Conservation (phyloP, 495 filamentous ascomycete genomes). For the Neurospora africana region DNA sequence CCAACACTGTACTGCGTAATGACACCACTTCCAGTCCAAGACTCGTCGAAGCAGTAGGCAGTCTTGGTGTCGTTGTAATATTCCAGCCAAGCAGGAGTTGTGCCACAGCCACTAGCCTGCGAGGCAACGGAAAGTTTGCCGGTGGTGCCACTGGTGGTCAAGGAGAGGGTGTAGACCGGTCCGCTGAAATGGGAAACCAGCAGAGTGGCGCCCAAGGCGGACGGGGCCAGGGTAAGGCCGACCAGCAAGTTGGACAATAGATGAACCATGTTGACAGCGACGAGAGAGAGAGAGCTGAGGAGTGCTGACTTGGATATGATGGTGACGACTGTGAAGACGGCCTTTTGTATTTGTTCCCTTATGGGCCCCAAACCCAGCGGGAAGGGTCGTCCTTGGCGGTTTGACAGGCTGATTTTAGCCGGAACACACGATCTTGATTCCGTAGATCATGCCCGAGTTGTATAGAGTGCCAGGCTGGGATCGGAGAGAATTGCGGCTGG, state of each 20-base stretch:
- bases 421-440: neutral
- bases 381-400: neutral
- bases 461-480: neutral
- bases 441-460: neutral
- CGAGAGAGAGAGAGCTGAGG: neutral
- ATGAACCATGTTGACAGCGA: neutral
- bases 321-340: neutral
- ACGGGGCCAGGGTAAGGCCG: slow-evolving; percentile 12
- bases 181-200: slow-evolving; percentile 36
- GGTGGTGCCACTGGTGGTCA: slow-evolving; percentile 12
- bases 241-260: slow-evolving; percentile 4
- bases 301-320: neutral
- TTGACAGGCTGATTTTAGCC: neutral
- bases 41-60: slow-evolving; percentile 54
- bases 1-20: slow-evolving; percentile 33
- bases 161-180: slow-evolving; percentile 28
- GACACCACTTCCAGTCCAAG: slow-evolving; percentile 26
- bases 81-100: slow-evolving; percentile 46
- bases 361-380: neutral
- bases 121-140: slow-evolving; percentile 23
- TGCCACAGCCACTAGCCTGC: slow-evolving; percentile 23
- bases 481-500: neutral
- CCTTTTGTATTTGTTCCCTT: neutral
- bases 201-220: slow-evolving; percentile 26
- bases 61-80: slow-evolving; percentile 31